These are phyloP conservation scores for Coniochaeta sp. DNA, from an alignment of 2,329 filamentous ascomycete genomes.

Conservation along the genomic window DNA sequence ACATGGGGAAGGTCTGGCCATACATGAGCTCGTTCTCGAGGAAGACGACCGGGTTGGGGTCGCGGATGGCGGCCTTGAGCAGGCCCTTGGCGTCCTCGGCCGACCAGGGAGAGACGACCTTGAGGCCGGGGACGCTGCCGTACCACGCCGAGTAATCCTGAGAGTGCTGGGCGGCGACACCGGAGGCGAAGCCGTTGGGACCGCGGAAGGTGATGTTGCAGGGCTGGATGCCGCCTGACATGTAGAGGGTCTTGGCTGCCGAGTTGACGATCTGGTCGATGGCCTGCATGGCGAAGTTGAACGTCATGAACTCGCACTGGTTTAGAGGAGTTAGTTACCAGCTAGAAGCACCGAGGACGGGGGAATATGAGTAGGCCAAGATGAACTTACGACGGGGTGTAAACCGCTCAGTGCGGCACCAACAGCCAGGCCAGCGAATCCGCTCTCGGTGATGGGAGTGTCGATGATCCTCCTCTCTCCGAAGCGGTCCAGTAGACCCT, in stretches of 20 bases:
- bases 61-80: slow-evolving; percentile 93
- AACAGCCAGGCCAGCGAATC: slow-evolving; percentile 88
- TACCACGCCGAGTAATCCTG: slow-evolving; percentile 99
- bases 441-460: slow-evolving; percentile 95
- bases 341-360: background rate
- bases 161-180: slow-evolving; percentile 95
- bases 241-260: slow-evolving; percentile 97
- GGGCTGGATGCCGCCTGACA: slow-evolving; percentile 98
- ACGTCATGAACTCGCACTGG: slow-evolving; percentile 99
- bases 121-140: slow-evolving; percentile 92
- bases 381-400: slow-evolving; percentile 73
- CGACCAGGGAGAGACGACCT: slow-evolving; percentile 95
- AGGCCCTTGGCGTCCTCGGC: slow-evolving; percentile 98
- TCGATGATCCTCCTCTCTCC: slow-evolving; percentile 97
- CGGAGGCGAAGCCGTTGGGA: slow-evolving; percentile 93
- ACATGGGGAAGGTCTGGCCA: slow-evolving; percentile 94
- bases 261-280: slow-evolving; percentile 99
- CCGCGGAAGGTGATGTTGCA: slow-evolving; percentile 99
- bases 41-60: slow-evolving; percentile 93
- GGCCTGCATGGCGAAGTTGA: slow-evolving; percentile 99
- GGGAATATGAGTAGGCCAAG: background rate
- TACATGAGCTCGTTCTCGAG: slow-evolving; percentile 89
- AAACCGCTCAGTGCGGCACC: slow-evolving; percentile 92
- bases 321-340: background rate
- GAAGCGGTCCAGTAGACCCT: slow-evolving; percentile 93